phyloP scores from a whole-genome alignment of 805 yeast genomes.

The Lipomyces japonicus region DNA sequence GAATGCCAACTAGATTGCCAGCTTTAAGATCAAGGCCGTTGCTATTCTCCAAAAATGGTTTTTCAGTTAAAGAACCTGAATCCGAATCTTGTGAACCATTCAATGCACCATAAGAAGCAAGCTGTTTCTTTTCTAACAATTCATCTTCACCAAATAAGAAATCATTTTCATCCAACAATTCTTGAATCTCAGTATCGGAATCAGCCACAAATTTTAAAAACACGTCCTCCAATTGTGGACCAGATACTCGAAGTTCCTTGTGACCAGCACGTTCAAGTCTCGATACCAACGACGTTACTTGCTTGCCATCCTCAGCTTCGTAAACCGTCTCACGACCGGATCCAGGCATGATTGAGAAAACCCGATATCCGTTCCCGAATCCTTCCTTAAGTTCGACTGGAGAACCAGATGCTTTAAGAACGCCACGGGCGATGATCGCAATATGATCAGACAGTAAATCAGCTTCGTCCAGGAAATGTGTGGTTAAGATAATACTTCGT shows the following conservation, averaged over 20 bases:
- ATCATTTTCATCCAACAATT: constrained; percentile 22
- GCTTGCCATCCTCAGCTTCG: constrained; percentile 28
- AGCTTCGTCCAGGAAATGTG: constrained; percentile 41
- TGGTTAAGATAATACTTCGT: constrained; percentile 35
- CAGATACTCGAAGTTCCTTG: constrained; percentile 34
- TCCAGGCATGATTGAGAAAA: constrained; percentile 32
- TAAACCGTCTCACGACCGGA: constrained; percentile 33
- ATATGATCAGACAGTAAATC: constrained; percentile 38
- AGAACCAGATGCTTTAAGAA: constrained; percentile 35
- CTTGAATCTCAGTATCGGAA: constrained; percentile 28
- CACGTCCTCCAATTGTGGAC: constrained; percentile 38
- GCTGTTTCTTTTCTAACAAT: constrained; percentile 21
- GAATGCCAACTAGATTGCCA: constrained; percentile 22
- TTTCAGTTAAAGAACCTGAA: constrained; percentile 5
- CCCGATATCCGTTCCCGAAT: constrained; percentile 38
- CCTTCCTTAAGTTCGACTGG: constrained; percentile 36
- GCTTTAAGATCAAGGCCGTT: constrained; percentile 23
- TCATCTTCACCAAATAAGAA: constrained; percentile 13
- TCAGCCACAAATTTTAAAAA: constrained; percentile 35
- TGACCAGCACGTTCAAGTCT: constrained; percentile 29
- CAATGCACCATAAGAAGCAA: constrained; percentile 18
- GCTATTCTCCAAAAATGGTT: constrained; percentile 6
- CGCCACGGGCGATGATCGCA: constrained; percentile 38
- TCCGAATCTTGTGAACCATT: constrained; percentile 1
- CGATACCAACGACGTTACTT: constrained; percentile 31